Percentiles rank a stretch among this genome's conserved stretches.
phyloP scores from a whole-genome alignment of 2,329 filamentous ascomycete species.

The Penicillium hesseltinei region DNA sequence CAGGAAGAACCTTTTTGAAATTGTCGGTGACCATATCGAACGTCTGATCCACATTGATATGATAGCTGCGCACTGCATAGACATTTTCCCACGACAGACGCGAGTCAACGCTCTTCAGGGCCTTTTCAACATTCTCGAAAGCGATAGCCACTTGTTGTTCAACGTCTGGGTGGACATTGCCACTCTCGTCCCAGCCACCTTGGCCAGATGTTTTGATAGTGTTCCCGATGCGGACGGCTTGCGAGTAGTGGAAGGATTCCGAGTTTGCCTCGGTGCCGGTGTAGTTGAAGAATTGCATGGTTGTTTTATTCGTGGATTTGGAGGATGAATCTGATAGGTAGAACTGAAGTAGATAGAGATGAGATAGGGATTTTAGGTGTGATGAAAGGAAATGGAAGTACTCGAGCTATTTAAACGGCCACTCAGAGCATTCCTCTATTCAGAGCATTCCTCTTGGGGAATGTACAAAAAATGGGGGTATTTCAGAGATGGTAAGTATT shows the following conservation, averaged over 20 bases:
- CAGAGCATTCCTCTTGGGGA: too few relatives aligned
- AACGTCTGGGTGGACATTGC: slow-evolving; percentile 8
- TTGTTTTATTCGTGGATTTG: background rate
- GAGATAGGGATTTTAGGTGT: too few relatives aligned
- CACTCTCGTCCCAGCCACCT: slow-evolving; percentile 23
- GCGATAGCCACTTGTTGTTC: slow-evolving; percentile 16
- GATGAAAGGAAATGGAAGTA: too few relatives aligned
- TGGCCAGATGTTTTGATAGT: slow-evolving; percentile 26
- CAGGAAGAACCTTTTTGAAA: slow-evolving; percentile 18
- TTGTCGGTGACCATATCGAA: slow-evolving; percentile 18
- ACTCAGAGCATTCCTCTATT: too few relatives aligned
- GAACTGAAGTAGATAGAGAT: too few relatives aligned
- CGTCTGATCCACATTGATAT: slow-evolving; percentile 15
- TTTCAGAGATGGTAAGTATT: too few relatives aligned
- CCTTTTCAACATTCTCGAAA: slow-evolving; percentile 22
- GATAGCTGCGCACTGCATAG: slow-evolving; percentile 22
- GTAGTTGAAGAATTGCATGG: slow-evolving; percentile 11
- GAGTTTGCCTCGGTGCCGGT: slow-evolving; percentile 10
- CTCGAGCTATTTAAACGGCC: too few relatives aligned
- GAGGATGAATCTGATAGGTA: background rate
- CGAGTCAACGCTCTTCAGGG: slow-evolving; percentile 13
- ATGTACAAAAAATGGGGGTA: too few relatives aligned
- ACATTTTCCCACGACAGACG: slow-evolving; percentile 20
- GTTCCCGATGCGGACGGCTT: slow-evolving; percentile 22
- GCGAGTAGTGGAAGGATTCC: slow-evolving; percentile 23